Percentiles rank a stretch among this genome's conserved stretches.
Conservation (phyloP, 2,329 filamentous ascomycete genomes). For the Pyrenophora seminiperda region DNA sequence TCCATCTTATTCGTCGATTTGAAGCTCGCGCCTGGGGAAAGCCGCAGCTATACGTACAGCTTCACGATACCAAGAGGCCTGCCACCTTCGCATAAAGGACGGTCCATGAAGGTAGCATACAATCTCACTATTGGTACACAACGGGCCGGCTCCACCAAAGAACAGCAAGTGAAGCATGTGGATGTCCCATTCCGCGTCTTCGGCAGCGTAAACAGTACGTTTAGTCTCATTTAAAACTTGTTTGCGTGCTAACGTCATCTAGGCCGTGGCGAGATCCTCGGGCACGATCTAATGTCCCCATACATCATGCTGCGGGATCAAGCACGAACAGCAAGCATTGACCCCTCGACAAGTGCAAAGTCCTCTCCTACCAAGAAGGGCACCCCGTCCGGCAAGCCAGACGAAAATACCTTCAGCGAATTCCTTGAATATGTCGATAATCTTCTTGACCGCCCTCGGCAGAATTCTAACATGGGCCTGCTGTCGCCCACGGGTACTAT, state of each 20-base stretch:
- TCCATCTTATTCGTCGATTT: slow-evolving; percentile 96
- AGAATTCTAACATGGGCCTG: slow-evolving; percentile 57
- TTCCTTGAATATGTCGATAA: slow-evolving; percentile 56
- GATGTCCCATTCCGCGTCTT: slow-evolving; percentile 92
- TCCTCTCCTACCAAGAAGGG: slow-evolving; percentile 27
- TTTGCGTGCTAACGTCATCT: slow-evolving; percentile 22
- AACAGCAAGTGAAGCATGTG: slow-evolving; percentile 82
- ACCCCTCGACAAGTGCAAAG: slow-evolving; percentile 11
- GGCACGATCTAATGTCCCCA: slow-evolving; percentile 92
- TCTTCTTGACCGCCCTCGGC: slow-evolving; percentile 44
- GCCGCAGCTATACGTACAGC: slow-evolving; percentile 81
- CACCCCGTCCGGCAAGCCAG: slow-evolving; percentile 33
- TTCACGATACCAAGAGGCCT: slow-evolving; percentile 86
- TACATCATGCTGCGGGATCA: slow-evolving; percentile 88
- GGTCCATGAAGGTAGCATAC: slow-evolving; percentile 92
- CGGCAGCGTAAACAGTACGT: slow-evolving; percentile 79
- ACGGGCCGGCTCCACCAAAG: slow-evolving; percentile 74
- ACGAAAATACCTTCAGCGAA: slow-evolving; percentile 51
- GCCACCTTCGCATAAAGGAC: slow-evolving; percentile 89
- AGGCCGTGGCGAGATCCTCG: slow-evolving; percentile 80
- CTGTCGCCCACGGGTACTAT: slow-evolving; percentile 73
- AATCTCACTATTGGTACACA: slow-evolving; percentile 91
- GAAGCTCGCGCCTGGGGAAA: slow-evolving; percentile 84
- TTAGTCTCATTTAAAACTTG: not conserved
- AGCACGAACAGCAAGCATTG: slow-evolving; percentile 61